A percentile compares a stretch with the other conserved stretches of the same genome.
phyloP scores from a whole-genome alignment of 2,329 filamentous ascomycete species.

The Ceratocystis huliohia region DNA sequence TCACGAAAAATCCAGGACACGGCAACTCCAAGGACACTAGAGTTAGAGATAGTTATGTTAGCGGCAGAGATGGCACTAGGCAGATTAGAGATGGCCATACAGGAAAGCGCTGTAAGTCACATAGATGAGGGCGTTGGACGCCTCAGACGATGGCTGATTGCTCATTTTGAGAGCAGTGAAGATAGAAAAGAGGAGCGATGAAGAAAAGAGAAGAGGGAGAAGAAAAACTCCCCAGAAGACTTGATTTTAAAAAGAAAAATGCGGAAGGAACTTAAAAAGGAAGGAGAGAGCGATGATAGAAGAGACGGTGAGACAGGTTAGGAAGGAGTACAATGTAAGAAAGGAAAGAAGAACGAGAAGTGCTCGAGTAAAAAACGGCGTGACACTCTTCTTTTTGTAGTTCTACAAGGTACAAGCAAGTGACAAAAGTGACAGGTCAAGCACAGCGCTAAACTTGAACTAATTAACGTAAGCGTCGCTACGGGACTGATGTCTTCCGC shows the following conservation, averaged over 20 bases:
- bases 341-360: constrained; percentile 7
- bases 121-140: constrained; percentile 75
- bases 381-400: constrained; percentile 5
- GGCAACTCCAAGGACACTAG: constrained; percentile 49
- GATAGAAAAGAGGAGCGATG: neutral
- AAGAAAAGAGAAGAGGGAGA: constrained; percentile 14
- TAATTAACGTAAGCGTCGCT: neutral
- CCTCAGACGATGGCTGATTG: constrained; percentile 53
- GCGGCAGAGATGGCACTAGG: neutral
- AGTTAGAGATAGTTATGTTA: neutral
- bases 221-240: neutral
- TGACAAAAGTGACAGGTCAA: neutral
- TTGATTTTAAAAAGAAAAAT: neutral
- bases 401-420: neutral
- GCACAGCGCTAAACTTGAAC: neutral
- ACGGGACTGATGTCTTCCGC: neutral
- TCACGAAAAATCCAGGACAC: constrained; percentile 46
- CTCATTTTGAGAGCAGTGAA: constrained; percentile 33
- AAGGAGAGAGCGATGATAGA: neutral
- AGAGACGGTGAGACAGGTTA: neutral
- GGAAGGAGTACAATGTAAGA: neutral
- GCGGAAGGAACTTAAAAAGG: neutral
- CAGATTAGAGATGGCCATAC: constrained; percentile 33
- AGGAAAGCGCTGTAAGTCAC: constrained; percentile 65
- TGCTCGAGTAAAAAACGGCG: neutral